Percentiles rank a stretch among this genome's conserved stretches.
Conservation (phyloP, 495 filamentous ascomycete genomes). For the Talaromyces wortmannii region DNA sequence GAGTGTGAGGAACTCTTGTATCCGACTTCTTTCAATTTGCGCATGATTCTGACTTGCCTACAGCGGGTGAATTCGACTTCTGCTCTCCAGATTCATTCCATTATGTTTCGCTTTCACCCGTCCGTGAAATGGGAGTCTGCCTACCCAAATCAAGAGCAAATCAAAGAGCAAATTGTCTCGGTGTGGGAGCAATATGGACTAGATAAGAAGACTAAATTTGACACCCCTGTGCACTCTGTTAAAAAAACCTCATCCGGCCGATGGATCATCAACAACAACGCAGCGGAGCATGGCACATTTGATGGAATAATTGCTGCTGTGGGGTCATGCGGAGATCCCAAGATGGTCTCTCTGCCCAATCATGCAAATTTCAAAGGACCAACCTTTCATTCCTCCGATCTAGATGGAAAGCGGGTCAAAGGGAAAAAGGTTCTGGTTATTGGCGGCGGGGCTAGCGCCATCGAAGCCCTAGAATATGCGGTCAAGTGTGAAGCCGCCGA, state of each 20-base stretch:
- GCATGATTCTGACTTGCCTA: constrained; percentile 2
- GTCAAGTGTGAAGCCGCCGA: constrained; percentile 56
- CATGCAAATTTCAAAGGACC: constrained; percentile 60
- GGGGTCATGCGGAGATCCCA: constrained; percentile 73
- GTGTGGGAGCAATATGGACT: constrained; percentile 75
- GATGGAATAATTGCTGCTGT: constrained; percentile 73
- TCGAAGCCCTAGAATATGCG: constrained; percentile 80
- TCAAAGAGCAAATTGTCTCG: constrained; percentile 60
- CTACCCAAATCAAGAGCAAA: constrained; percentile 69
- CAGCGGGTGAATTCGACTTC: constrained; percentile 80
- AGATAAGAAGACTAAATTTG: constrained; percentile 62
- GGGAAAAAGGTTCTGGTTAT: constrained; percentile 70
- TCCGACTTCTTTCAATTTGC: not conserved
- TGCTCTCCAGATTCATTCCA: constrained; percentile 71
- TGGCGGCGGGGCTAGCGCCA: constrained; percentile 74
- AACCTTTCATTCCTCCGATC: constrained; percentile 66
- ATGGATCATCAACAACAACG: constrained; percentile 80
- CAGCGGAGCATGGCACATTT: constrained; percentile 58
- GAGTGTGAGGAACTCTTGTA: constrained; percentile 48
- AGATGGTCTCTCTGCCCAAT: constrained; percentile 59
- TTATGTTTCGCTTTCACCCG: constrained; percentile 88
- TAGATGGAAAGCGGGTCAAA: constrained; percentile 63
- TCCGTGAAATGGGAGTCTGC: constrained; percentile 65
- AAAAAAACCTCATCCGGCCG: constrained; percentile 60
- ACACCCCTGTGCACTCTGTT: constrained; percentile 59